phyloP scores from a whole-genome alignment of 495 filamentous ascomycete genomes.

The Daldinia childiae region DNA sequence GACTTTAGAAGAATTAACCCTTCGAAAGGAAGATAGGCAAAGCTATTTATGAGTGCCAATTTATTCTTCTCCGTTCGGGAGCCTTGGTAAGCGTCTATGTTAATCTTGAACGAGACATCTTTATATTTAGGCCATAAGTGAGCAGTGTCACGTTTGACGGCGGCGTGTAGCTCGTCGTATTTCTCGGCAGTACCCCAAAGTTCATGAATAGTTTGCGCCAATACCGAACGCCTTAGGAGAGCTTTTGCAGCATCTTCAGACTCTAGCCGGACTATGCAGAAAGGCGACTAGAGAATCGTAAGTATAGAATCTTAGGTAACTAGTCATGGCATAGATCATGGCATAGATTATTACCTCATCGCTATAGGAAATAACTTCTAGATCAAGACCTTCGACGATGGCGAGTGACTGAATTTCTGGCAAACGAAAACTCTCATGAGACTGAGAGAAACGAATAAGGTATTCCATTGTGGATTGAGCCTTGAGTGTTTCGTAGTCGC shows the following conservation, averaged over 20 bases:
- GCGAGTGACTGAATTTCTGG: constrained; percentile 89
- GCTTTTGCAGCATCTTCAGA: constrained; percentile 70
- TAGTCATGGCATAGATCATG: too few relatives aligned
- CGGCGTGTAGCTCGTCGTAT: constrained; percentile 74
- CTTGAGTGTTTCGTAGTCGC: constrained; percentile 7
- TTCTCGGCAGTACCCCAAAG: constrained; percentile 81
- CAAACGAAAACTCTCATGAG: constrained; percentile 87
- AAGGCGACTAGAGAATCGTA: constrained; percentile 70
- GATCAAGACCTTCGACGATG: constrained; percentile 67
- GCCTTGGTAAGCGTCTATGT: constrained; percentile 78
- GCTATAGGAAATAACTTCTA: constrained; percentile 77
- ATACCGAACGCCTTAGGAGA: constrained; percentile 78
- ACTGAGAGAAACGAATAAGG: constrained; percentile 89
- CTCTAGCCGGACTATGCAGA: constrained; percentile 77
- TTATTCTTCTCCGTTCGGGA: constrained; percentile 69
- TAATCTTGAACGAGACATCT: constrained; percentile 78
- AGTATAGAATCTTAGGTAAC: constrained; percentile 11
- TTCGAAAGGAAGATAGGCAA: constrained; percentile 77
- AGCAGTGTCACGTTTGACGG: constrained; percentile 65
- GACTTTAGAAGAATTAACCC: constrained; percentile 78
- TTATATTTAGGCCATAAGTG: constrained; percentile 71
- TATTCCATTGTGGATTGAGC: constrained; percentile 68
- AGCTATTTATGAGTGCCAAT: constrained; percentile 77
- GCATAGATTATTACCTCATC: constrained; percentile 65
- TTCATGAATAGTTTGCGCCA: constrained; percentile 83